Conservation (phyloP, 2,329 filamentous ascomycete genomes). For the Trichoderma sp. region DNA sequence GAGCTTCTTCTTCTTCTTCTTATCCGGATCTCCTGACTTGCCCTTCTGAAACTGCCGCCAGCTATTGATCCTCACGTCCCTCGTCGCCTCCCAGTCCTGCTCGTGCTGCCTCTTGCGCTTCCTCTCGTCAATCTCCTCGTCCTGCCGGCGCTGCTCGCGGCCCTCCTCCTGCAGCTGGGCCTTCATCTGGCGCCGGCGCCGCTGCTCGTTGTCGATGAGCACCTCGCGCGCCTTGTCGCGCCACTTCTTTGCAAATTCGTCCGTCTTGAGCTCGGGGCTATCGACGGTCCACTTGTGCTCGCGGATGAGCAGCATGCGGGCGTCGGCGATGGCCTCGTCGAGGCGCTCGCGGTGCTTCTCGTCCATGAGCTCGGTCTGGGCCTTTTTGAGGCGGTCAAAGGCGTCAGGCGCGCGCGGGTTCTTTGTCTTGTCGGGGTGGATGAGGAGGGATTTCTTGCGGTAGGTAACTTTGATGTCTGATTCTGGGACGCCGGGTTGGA, state of each 20-base stretch:
- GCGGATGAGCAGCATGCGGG: constrained; percentile 89
- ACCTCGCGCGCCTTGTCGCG: constrained; percentile 87
- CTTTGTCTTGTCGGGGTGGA: constrained; percentile 96
- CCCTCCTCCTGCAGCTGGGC: constrained; percentile 97
- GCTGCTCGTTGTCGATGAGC: constrained; percentile 87
- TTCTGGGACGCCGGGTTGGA: constrained; percentile 92
- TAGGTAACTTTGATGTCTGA: constrained; percentile 94
- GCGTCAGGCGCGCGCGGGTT: constrained; percentile 91
- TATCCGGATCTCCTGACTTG: constrained; percentile 52
- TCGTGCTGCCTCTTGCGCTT: constrained; percentile 91
- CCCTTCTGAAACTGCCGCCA: constrained; percentile 92
- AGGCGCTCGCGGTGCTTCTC: constrained; percentile 86
- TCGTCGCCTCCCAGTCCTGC: constrained; percentile 89
- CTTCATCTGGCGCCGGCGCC: constrained; percentile 81
- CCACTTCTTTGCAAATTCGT: constrained; percentile 83
- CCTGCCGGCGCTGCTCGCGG: constrained; percentile 78
- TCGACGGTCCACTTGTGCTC: constrained; percentile 93
- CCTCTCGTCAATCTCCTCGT: constrained; percentile 78
- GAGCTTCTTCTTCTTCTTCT: constrained; percentile 72
- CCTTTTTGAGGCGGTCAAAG: constrained; percentile 95
- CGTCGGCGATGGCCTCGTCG: constrained; percentile 94
- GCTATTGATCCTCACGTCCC: constrained; percentile 87
- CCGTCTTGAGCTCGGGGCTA: constrained; percentile 80
- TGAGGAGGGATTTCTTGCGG: constrained; percentile 96
- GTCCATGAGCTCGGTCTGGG: constrained; percentile 86